These are phyloP conservation scores for Naegleria fowleri DNA, from an alignment of 208 protist species.

Conservation along the genomic window DNA sequence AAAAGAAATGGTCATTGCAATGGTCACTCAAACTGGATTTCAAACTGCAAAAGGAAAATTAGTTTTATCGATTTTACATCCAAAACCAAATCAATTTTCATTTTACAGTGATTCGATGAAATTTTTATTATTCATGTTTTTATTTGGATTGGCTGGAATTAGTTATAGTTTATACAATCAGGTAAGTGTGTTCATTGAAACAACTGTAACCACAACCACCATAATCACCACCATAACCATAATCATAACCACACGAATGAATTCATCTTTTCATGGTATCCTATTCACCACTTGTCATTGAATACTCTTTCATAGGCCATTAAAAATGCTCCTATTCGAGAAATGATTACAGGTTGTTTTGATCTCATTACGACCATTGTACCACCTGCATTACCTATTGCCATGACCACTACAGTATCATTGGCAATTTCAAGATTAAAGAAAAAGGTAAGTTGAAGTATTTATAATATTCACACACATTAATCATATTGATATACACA, in stretches of 20 bases:
- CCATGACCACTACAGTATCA: slow-evolving; percentile 51
- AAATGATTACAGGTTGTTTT: slow-evolving; percentile 21
- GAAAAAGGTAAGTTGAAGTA: not conserved
- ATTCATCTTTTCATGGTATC: no score
- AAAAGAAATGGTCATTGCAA: not conserved
- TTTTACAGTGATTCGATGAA: slow-evolving; percentile 53
- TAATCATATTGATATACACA: no score
- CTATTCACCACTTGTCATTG: no score
- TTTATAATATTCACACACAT: no score
- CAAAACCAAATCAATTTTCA: slow-evolving; percentile 46
- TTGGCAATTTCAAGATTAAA: slow-evolving; percentile 51
- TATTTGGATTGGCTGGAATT: slow-evolving; percentile 33
- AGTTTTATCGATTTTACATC: slow-evolving; percentile 48
- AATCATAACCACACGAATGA: no score
- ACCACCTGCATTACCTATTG: slow-evolving; percentile 57
- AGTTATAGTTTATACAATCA: slow-evolving; percentile 23
- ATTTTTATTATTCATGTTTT: slow-evolving; percentile 45
- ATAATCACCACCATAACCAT: no score
- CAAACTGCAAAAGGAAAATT: slow-evolving; percentile 52
- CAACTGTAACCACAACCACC: no score
- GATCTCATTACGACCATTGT: slow-evolving; percentile 46
- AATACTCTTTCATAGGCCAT: not conserved
- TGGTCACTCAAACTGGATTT: slow-evolving; percentile 50
- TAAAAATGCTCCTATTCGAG: not conserved
- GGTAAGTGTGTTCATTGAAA: no score